Conservation (phyloP, 345 rosid species). For the Bretschneidera sinensis region DNA sequence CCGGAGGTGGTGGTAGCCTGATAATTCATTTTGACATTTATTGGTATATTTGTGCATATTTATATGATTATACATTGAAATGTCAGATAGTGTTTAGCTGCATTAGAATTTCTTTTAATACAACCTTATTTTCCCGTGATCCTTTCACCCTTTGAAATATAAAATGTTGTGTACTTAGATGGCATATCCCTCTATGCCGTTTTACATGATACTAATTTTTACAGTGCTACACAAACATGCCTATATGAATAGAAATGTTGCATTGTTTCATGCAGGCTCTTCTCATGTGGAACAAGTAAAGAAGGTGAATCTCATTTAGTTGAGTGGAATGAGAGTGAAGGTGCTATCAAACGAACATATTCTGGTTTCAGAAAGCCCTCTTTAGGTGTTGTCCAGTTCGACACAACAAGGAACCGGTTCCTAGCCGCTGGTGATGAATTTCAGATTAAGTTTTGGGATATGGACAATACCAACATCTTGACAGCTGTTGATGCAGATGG, state of each 20-base stretch:
- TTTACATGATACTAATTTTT: neutral
- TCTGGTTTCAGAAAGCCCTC: slow-evolving; percentile 55
- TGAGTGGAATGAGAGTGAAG: slow-evolving; percentile 76
- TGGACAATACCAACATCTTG: slow-evolving; percentile 45
- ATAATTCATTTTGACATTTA: neutral
- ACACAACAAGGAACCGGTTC: slow-evolving; percentile 56
- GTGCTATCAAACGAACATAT: slow-evolving; percentile 50
- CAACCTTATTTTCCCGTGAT: too few relatives aligned
- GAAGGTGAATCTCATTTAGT: slow-evolving; percentile 62
- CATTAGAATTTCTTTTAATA: too few relatives aligned
- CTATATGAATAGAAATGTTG: neutral
- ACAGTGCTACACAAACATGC: too few relatives aligned
- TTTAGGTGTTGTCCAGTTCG: slow-evolving; percentile 55
- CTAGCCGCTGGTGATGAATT: slow-evolving; percentile 68
- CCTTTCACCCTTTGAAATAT: neutral
- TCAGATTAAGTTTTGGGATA: slow-evolving; percentile 64
- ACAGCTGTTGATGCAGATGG: slow-evolving; percentile 54
- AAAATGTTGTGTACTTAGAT: neutral
- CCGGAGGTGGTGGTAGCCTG: too few relatives aligned
- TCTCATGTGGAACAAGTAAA: slow-evolving; percentile 71
- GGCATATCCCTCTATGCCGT: neutral
- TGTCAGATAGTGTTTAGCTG: too few relatives aligned
- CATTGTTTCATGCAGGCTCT: slow-evolving; percentile 37
- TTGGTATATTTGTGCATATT: too few relatives aligned
- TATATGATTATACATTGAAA: too few relatives aligned